phyloP scores from a whole-genome alignment of 208 protist genomes.

The Leishmania tropica region DNA sequence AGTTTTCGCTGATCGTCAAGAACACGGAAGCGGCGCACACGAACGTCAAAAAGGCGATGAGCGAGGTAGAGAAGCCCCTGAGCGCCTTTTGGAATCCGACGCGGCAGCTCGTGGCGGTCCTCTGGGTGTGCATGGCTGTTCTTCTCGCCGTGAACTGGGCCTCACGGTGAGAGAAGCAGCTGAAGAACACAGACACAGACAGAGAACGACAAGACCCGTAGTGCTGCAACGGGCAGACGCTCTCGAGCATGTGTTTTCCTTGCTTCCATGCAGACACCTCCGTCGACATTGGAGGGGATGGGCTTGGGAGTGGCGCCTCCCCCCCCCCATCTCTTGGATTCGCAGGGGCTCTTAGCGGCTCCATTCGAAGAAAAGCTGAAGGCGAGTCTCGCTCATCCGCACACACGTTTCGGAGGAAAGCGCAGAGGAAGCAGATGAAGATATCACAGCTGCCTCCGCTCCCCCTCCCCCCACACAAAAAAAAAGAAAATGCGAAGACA shows the following conservation, averaged over 20 bases:
- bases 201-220: not conserved
- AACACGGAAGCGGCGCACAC: conserved; percentile 71
- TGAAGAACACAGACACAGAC: not conserved
- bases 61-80: conserved; percentile 61
- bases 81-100: conserved; percentile 72
- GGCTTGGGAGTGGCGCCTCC: not conserved
- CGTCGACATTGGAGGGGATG: not conserved
- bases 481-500: not conserved
- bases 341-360: not conserved
- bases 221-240: not conserved
- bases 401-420: not conserved
- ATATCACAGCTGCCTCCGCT: too few species aligned
- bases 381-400: not conserved
- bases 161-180: conserved; percentile 4
- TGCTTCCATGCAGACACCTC: not conserved
- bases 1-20: conserved; percentile 72
- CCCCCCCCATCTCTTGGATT: not conserved
- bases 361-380: not conserved
- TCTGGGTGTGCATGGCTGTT: conserved; percentile 69
- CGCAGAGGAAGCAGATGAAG: not conserved
- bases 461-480: not conserved
- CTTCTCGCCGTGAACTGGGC: conserved; percentile 66
- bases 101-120: conserved; percentile 72
- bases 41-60: conserved; percentile 65
- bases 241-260: not conserved